Base-by-base conservation (phyloP, 2,329 filamentous ascomycete species). In the Claviceps lovelessii region DNA sequence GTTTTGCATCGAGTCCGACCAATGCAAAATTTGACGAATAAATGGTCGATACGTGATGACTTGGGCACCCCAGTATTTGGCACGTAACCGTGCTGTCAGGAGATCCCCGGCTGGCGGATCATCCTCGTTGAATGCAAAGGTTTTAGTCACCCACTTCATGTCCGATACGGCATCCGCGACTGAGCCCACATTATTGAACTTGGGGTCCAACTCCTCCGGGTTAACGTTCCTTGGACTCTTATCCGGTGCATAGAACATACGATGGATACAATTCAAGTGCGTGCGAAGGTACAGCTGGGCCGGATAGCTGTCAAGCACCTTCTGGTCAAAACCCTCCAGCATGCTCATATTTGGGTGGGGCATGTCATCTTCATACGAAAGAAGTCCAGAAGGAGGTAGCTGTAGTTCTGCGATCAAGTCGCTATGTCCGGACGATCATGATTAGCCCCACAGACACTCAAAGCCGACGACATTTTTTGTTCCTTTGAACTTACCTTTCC, bases 41-140 rank as follows among this genome's bases (percentile, higher is more conserved):
- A 91, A 89, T 0, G 88, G 88, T 29, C 93, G 81, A 66, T 93
- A 86, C 31, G 91, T 90, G 64, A 97, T 90, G 58, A 94, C 90
- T 59, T 86, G 81, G 0, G 89, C 90, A 23, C 93, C 93, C 75
- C 91, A 97, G 68, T 93, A 97, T 68, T 98, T 97, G 15, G 88
- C 93, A 46, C 91, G 84, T 58, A 97, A 75, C 28, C 93, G 81
- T 37, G 91, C 91, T 13, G 81, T 76, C 17, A 96, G 81, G 57
- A 97, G 90, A 51, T 95, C 83, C 0, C 65, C 68, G 0, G 90
- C 80, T 1, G 89, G 88, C 5, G 76, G 75, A 54, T 95, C 88
- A 2, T 75, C 69, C 57, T 89, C 85, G 2, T 77, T 70, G 69
- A 78, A 91, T 63, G 65, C 66, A 62, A 78, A 81, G 54, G 70